Conservation (phyloP, 2,329 filamentous ascomycete species). For the Ophiostoma sp. region DNA sequence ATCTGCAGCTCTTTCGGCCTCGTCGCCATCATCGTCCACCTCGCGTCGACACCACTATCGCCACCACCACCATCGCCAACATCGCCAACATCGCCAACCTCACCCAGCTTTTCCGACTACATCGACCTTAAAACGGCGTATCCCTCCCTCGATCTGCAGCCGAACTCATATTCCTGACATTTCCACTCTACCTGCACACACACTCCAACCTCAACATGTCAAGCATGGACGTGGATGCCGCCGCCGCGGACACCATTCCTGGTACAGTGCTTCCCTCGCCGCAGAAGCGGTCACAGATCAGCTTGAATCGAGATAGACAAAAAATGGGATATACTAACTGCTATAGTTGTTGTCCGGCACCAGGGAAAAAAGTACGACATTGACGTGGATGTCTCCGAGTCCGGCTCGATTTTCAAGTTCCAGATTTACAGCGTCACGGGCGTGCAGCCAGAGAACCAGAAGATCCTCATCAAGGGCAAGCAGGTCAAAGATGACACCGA, state of each 20-base stretch:
- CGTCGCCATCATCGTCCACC: neutral
- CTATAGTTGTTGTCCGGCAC: slow-evolving; percentile 82
- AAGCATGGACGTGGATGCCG: slow-evolving; percentile 23
- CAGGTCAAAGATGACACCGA: slow-evolving; percentile 94
- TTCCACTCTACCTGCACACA: neutral
- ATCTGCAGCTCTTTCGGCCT: neutral
- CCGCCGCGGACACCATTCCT: slow-evolving; percentile 17
- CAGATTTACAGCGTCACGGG: slow-evolving; percentile 93
- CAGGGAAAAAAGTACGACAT: slow-evolving; percentile 92
- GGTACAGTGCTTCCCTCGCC: slow-evolving; percentile 2
- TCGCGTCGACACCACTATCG: neutral
- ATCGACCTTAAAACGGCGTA: neutral
- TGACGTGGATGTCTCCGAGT: slow-evolving; percentile 77
- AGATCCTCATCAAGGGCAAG: slow-evolving; percentile 88
- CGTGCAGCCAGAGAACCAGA: slow-evolving; percentile 93
- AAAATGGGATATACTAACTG: neutral
- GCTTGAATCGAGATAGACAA: neutral
- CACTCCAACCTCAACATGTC: slow-evolving; percentile 16
- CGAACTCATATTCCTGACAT: neutral
- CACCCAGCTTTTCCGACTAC: neutral
- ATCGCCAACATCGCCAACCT: neutral
- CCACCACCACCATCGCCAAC: neutral
- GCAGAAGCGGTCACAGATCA: neutral
- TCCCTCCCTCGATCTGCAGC: neutral
- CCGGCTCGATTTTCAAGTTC: slow-evolving; percentile 89